Evolutionary conservation across 768 basidiomycete species (phyloP).

Genomic region (Cystoderma amianthinum): DNA sequence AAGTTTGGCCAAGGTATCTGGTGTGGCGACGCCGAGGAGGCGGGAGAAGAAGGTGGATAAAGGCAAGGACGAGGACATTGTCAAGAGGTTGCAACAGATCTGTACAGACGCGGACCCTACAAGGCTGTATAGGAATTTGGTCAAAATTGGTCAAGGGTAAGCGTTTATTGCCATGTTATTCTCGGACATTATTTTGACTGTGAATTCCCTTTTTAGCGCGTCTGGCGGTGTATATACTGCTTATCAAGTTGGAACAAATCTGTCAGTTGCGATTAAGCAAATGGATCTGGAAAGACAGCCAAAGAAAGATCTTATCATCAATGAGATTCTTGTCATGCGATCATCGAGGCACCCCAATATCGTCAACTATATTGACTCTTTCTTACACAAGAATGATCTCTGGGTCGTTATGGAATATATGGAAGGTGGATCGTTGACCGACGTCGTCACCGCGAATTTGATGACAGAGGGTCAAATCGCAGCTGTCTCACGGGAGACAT

Average conservation of each 20-base stretch:
- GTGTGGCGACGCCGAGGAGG: conserved; percentile 77
- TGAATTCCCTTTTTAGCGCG: conserved; percentile 44
- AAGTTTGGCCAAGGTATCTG: conserved; percentile 60
- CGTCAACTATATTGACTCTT: conserved; percentile 99
- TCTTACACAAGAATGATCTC: conserved; percentile 94
- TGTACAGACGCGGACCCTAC: conserved; percentile 98
- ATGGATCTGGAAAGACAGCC: conserved; percentile 99
- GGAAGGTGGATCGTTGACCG: conserved; percentile 93
- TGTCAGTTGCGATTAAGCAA: conserved; percentile 97
- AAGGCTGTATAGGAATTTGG: conserved; percentile 81
- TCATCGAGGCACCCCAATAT: conserved; percentile 96
- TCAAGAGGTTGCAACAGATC: conserved; percentile 85
- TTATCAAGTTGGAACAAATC: conserved; percentile 92
- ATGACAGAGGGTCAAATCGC: conserved; percentile 99
- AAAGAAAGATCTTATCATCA: conserved; percentile 99
- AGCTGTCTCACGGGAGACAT: conserved; percentile 88
- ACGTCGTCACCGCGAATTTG: conserved; percentile 91
- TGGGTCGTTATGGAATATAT: conserved; percentile 99
- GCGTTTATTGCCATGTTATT: conserved; percentile 16
- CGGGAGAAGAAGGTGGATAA: conserved; percentile 86
- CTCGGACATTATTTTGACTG: conserved; percentile 2
- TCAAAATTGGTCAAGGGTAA: conserved; percentile 98
- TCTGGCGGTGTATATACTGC: conserved; percentile 98
- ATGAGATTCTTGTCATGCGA: conserved; percentile 99
- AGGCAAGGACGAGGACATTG: conserved; percentile 81